A percentile compares a stretch with the other conserved stretches of the same genome.
These are phyloP conservation scores for Chalciporus sp. DNA, from an alignment of 1,284 basidiomycete species.

Conservation along the genomic window DNA sequence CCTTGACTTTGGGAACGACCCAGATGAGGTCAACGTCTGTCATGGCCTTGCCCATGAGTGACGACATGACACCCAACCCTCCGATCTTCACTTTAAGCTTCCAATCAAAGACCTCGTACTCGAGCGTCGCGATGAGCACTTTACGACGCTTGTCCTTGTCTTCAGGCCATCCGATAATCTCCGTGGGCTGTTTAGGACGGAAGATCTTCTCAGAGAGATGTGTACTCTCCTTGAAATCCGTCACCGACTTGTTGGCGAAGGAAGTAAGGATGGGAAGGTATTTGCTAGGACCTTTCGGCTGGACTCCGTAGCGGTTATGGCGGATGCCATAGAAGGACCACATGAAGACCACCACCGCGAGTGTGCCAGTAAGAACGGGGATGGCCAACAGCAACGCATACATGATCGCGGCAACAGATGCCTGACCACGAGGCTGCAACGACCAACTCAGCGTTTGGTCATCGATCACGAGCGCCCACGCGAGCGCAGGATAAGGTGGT, in stretches of 20 bases:
- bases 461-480: slow-evolving; percentile 82
- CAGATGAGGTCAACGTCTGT: slow-evolving; percentile 91
- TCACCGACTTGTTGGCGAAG: slow-evolving; percentile 64
- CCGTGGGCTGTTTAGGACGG: slow-evolving; percentile 53
- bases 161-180: slow-evolving; percentile 91
- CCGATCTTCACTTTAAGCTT: slow-evolving; percentile 96
- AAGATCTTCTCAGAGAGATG: slow-evolving; percentile 68
- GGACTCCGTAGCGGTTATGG: slow-evolving; percentile 88
- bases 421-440: slow-evolving; percentile 79
- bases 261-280: slow-evolving; percentile 78
- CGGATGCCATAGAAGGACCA: slow-evolving; percentile 95
- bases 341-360: slow-evolving; percentile 87
- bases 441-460: slow-evolving; percentile 78
- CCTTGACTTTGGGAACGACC: slow-evolving; percentile 93
- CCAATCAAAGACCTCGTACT: slow-evolving; percentile 96
- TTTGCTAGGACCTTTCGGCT: slow-evolving; percentile 63
- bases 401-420: slow-evolving; percentile 79
- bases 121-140: slow-evolving; percentile 87
- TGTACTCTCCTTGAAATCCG: slow-evolving; percentile 58
- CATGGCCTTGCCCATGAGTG: slow-evolving; percentile 96
- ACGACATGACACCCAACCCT: slow-evolving; percentile 95
- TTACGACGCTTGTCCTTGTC: slow-evolving; percentile 86
- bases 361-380: slow-evolving; percentile 80
- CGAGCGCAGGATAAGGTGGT: slow-evolving; percentile 76
- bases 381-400: slow-evolving; percentile 81